Conservation (phyloP, 345 rosid species). For the Eucalyptus cloeziana region DNA sequence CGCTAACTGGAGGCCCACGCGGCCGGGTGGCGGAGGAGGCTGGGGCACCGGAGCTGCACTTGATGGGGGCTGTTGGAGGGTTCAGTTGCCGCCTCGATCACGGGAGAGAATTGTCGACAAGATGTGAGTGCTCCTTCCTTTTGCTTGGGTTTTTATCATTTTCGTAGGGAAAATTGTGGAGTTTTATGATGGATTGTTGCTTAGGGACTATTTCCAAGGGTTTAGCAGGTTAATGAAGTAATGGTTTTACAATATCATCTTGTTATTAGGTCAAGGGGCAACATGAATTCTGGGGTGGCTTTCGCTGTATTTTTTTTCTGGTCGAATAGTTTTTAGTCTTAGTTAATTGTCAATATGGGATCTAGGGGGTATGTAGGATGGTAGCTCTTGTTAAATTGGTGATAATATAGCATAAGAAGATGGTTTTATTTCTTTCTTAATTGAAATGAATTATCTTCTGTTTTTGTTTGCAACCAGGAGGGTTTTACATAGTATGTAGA, state of each 20-base stretch:
- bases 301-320: background rate
- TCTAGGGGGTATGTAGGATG: background rate
- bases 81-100: constrained; percentile 21
- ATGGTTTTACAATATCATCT: background rate
- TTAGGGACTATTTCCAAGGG: background rate
- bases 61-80: constrained; percentile 55
- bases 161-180: background rate
- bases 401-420: background rate
- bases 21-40: constrained; percentile 17
- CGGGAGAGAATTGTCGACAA: constrained; percentile 34
- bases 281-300: background rate
- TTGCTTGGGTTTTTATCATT: background rate
- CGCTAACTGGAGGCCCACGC: constrained; percentile 23
- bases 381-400: background rate
- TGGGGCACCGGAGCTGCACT: constrained; percentile 8
- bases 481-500: background rate
- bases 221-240: background rate
- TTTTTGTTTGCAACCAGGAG: background rate
- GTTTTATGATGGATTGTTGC: background rate
- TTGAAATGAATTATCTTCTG: background rate
- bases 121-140: constrained; percentile 28
- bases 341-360: background rate
- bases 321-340: background rate
- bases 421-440: background rate
- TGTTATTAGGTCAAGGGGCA: background rate